phyloP scores from a whole-genome alignment of 306 rosid species.

The Sindora glabra region DNA sequence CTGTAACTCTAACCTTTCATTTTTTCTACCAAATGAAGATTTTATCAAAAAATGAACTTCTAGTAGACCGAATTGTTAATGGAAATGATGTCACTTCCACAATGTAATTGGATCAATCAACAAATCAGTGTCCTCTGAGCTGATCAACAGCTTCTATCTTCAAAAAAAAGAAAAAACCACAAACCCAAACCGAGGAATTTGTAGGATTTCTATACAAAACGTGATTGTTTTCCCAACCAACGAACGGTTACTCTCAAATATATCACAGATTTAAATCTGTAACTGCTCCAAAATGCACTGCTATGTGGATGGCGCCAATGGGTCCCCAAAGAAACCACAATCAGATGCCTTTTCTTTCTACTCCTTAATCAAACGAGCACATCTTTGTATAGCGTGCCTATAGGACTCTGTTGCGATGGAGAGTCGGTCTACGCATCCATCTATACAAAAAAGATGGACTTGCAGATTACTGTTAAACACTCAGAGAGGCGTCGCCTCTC shows the following conservation, averaged over 20 bases:
- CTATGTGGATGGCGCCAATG: too few species aligned
- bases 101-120: neutral
- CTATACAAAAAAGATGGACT: slow-evolving; percentile 51
- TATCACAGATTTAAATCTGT: too few species aligned
- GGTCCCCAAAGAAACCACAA: too few species aligned
- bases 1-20: slow-evolving; percentile 3
- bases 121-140: neutral
- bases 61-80: neutral
- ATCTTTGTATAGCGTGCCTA: slow-evolving; percentile 12
- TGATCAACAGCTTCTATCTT: neutral
- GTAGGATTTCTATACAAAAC: neutral
- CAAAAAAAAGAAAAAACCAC: too few species aligned
- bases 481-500: slow-evolving; percentile 41
- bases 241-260: too few species aligned
- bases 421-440: slow-evolving; percentile 47
- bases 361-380: slow-evolving; percentile 4
- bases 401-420: slow-evolving; percentile 18
- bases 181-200: neutral
- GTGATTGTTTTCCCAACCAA: neutral
- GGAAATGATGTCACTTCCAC: neutral
- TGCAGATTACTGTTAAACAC: slow-evolving; percentile 25
- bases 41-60: neutral
- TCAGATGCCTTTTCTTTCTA: too few species aligned
- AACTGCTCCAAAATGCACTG: too few species aligned
- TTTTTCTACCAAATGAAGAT: neutral